Conservation (phyloP, 2,329 filamentous ascomycete species). For the Colletotrichum eleusines region DNA sequence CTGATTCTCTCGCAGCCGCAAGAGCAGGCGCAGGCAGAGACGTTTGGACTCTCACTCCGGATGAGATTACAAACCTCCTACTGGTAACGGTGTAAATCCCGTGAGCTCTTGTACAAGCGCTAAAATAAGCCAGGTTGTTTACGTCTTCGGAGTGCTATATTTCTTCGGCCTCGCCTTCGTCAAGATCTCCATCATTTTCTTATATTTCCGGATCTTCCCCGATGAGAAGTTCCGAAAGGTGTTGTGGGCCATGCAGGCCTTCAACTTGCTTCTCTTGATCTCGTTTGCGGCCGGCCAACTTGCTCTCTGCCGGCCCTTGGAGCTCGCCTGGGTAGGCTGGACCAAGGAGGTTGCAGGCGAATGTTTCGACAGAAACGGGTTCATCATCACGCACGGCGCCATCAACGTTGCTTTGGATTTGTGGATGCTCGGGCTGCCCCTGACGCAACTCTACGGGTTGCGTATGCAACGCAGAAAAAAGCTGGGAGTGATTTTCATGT, state of each 20-base stretch:
- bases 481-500: conserved; percentile 52
- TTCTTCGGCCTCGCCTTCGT: conserved; percentile 49
- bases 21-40: background rate
- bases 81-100: background rate
- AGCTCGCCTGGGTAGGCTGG: conserved; percentile 57
- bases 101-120: fast-evolving
- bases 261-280: conserved; percentile 29
- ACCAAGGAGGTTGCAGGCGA: conserved; percentile 44
- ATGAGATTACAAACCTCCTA: conserved; percentile 4
- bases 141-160: conserved; percentile 51
- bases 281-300: conserved; percentile 55
- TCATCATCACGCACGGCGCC: conserved; percentile 55
- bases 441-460: conserved; percentile 50
- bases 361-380: conserved; percentile 53
- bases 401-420: conserved; percentile 60
- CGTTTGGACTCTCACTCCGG: conserved; percentile 7
- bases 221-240: conserved; percentile 43
- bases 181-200: conserved; percentile 52
- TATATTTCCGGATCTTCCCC: conserved; percentile 54
- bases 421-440: conserved; percentile 56
- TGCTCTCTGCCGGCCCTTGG: conserved; percentile 57
- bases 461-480: conserved; percentile 53
- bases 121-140: conserved; percentile 47
- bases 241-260: conserved; percentile 41
- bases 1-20: background rate